Evolutionary conservation across 179 eudicot genomes (phyloP), one percentile per base, ranked within the genome.

Genomic region (Beta lomatogona): DNA sequence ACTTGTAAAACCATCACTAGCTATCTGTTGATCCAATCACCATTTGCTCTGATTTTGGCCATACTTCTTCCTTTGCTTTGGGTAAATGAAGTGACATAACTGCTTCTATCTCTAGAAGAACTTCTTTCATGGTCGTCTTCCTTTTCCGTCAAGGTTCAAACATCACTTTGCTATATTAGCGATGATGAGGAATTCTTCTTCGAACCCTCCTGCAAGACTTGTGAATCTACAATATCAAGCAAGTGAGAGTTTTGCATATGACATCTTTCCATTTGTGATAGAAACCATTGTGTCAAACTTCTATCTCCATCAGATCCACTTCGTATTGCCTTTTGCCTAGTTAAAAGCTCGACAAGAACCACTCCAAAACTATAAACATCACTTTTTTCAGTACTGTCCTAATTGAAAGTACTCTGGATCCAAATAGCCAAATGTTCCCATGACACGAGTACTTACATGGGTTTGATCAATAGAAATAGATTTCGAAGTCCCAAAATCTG

Each of bases 331-430:
- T 82, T 90, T 76, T 83, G 61, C 9, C 91, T 84, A 14, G 91
- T 90, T 80, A 92, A 50, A 22, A 92, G 88, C 82, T 89, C 93
- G 0, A 87, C 87, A 13, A 92, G 84, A 4, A 92, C 95, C 1
- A 90, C 92, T 13, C 92, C 91, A 57, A 92, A 90, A 50, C 91
- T 86, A 45, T 88, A 88, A 21, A 86, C 89, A 58, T 88, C 91
- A 36, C 91, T 86, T 78, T 88, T 88, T 25, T 19, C 86, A 86
- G 8, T 88, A 80, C n/a, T 82, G 85, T 69, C 79, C 75, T 9
- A 86, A 77, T 15, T 63, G 86, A 52, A 86, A 84, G 74, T 86
- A 88, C 71, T 86, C 87, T 0, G 88, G 90, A 66, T 88, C 90
- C 44, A 88, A 36, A 74, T 88, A 88, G 0, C 87, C 88, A 46